Conservation (phyloP, 2,329 filamentous ascomycete genomes). For the Claviceps maximensis region DNA sequence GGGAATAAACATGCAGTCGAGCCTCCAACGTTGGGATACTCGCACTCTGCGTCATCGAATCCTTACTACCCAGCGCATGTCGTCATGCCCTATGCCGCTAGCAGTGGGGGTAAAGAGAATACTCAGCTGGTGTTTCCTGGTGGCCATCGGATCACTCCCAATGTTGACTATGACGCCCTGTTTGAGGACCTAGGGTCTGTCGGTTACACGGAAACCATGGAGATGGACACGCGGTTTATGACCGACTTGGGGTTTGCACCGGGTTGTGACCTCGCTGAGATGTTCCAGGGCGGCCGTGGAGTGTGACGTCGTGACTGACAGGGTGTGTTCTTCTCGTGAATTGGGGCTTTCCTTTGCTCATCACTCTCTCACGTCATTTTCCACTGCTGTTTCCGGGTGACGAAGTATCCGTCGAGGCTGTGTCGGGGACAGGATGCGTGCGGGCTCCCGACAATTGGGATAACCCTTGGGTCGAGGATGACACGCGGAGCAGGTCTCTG, state of each 20-base stretch:
- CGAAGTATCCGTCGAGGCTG: neutral
- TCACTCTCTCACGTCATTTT: too few species aligned
- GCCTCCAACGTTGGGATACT: neutral
- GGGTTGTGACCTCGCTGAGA: conserved; percentile 44
- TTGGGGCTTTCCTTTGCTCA: too few species aligned
- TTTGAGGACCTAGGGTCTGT: conserved; percentile 38
- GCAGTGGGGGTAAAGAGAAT: neutral
- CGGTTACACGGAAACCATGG: conserved; percentile 34
- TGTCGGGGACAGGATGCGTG: neutral
- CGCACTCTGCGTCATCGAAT: neutral
- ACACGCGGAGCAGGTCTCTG: too few species aligned
- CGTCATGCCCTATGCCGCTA: neutral
- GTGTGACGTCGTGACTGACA: conserved; percentile 7
- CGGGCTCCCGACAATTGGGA: too few species aligned
- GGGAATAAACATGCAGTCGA: neutral
- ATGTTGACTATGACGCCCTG: conserved; percentile 37
- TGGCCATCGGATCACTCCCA: conserved; percentile 8
- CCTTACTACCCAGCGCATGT: neutral
- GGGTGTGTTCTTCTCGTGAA: neutral
- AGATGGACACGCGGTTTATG: conserved; percentile 51
- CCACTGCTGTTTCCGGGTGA: neutral
- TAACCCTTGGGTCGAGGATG: too few species aligned
- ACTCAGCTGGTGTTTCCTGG: neutral
- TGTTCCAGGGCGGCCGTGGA: conserved; percentile 29
- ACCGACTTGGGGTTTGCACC: conserved; percentile 52